phyloP scores from a whole-genome alignment of 768 basidiomycete genomes.

The Lactifluus hygrophoroides region DNA sequence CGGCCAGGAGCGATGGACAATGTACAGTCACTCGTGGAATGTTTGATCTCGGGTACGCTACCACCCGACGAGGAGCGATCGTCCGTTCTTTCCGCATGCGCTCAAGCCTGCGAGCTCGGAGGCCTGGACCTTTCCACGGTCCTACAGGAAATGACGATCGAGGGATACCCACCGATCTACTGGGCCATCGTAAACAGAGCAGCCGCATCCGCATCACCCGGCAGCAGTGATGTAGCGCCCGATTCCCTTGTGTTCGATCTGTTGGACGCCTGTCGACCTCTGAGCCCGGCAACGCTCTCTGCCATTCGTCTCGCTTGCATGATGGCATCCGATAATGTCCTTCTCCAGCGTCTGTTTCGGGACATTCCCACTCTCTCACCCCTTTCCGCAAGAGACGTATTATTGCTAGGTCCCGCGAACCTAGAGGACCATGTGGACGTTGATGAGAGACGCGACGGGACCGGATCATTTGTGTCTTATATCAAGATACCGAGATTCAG shows the following conservation, averaged over 20 bases:
- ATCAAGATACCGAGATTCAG: slow-evolving; percentile 53
- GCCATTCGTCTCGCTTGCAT: slow-evolving; percentile 63
- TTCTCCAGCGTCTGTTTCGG: slow-evolving; percentile 50
- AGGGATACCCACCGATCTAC: slow-evolving; percentile 57
- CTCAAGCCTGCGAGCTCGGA: slow-evolving; percentile 46
- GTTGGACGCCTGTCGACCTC: slow-evolving; percentile 35
- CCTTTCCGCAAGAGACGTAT: slow-evolving; percentile 44
- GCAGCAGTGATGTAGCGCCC: slow-evolving; percentile 20
- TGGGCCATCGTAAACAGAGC: slow-evolving; percentile 60
- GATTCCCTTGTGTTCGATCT: slow-evolving; percentile 38
- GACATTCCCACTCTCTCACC: slow-evolving; percentile 43
- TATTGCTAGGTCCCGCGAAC: slow-evolving; percentile 29
- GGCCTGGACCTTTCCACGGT: slow-evolving; percentile 44
- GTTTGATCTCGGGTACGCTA: not conserved
- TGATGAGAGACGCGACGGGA: slow-evolving; percentile 32
- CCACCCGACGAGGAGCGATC: slow-evolving; percentile 1
- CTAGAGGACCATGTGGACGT: slow-evolving; percentile 48
- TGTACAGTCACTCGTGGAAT: not conserved
- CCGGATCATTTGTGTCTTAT: slow-evolving; percentile 43
- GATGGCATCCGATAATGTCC: slow-evolving; percentile 46
- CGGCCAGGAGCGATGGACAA: not conserved
- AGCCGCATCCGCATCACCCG: slow-evolving; percentile 23
- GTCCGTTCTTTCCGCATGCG: slow-evolving; percentile 49
- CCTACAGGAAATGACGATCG: slow-evolving; percentile 57
- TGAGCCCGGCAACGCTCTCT: slow-evolving; percentile 24